Evolutionary conservation across 495 filamentous ascomycete species (phyloP).

Genomic region (Penicillium longicatenatum): DNA sequence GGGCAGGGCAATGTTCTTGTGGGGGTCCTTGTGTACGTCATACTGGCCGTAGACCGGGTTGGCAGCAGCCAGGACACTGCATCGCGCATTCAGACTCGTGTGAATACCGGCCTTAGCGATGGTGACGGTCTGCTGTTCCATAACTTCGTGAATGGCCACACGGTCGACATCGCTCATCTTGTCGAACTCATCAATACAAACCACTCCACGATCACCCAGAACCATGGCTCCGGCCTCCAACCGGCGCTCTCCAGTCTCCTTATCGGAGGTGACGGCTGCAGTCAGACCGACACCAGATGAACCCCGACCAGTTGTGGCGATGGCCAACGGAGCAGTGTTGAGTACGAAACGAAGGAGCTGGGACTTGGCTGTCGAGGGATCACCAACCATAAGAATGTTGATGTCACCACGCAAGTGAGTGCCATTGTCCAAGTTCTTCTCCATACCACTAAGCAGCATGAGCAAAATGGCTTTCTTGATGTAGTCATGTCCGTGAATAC

Average conservation of each 20-base stretch:
- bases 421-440: constrained; percentile 98
- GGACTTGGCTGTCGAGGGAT: constrained; percentile 98
- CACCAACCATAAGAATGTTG: constrained; percentile 99
- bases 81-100: constrained; percentile 94
- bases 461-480: constrained; percentile 98
- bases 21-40: constrained; percentile 96
- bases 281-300: constrained; percentile 99
- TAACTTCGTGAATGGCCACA: constrained; percentile 99
- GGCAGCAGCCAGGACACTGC: constrained; percentile 94
- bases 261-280: constrained; percentile 93
- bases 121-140: constrained; percentile 99
- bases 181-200: constrained; percentile 99
- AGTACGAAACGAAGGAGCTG: constrained; percentile 96
- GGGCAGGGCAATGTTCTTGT: constrained; percentile 96
- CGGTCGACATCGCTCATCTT: constrained; percentile 99
- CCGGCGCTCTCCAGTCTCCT: constrained; percentile 94
- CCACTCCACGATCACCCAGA: constrained; percentile 92
- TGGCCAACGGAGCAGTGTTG: constrained; percentile 95
- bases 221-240: constrained; percentile 99
- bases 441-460: constrained; percentile 96
- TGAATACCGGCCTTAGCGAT: constrained; percentile 99
- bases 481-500: constrained; percentile 95
- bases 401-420: constrained; percentile 98
- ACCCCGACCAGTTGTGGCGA: constrained; percentile 95
- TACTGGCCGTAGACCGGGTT: constrained; percentile 99